Base-by-base conservation (phyloP, 495 filamentous ascomycete genomes). In the Apodospora peruviana region DNA sequence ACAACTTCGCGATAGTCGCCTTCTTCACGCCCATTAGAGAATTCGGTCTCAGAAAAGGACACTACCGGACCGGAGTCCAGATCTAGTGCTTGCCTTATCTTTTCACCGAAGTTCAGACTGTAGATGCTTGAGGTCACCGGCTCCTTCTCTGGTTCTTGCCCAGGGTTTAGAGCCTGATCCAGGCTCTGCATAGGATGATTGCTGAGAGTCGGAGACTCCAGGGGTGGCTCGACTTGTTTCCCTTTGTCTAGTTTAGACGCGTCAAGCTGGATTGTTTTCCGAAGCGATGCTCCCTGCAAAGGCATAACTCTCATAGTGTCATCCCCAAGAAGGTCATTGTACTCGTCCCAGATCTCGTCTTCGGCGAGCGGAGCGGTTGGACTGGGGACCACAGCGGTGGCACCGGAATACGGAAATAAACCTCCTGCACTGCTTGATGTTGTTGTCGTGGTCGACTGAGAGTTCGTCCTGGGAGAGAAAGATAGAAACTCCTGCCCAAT, bases 301-400 rank as follows among this genome's bases (percentile, higher is more conserved):
- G 81, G 71, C 11, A 85, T 80, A 11, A 58, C 49, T 41, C 51
- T 55, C 23, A 64, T 49, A 2, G 53, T 58, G 21, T 71, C 67
- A 39, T 89, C 81, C 52, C 87, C 87, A 45, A 96, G 78, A 14
- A 95, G 72, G 59, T 97, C 93, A 61, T 96, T 84, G 53, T 93
- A 97, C 64, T 98, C 90, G 34, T 86, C 81, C 93, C 93, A 98
- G 16, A 96, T 77, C 58, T 97, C 93, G 57, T 97, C 93, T 54
- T 90, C 85, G 14, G 72, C 82, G 4, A 82, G 74, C 7, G 74
- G 79, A 7, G 78, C 75, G 23, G 67, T 73, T 10, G 78, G 70
- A 14, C 67, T 61, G 4, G 85, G 86, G 34, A 85, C 61, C 3
- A 86, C 65, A 20, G 85, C 84, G 10, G 78, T 85, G 5, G 80